Evolutionary conservation across 2,329 filamentous ascomycete species (phyloP), one percentile per base, ranked within the genome.

Genomic region (Penicillium decumbens): DNA sequence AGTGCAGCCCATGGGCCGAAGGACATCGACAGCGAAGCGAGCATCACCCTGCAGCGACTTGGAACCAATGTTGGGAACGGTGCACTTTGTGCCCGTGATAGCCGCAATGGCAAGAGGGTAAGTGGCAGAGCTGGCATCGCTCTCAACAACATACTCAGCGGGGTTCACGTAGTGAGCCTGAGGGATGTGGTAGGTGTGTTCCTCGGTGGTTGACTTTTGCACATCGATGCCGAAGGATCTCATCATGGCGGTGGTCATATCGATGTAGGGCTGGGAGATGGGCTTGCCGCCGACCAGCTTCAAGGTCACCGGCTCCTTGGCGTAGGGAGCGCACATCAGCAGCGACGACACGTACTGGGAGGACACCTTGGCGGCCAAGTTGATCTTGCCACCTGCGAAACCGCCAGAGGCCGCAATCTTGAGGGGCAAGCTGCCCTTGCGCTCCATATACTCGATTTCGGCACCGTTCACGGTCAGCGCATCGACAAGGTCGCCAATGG

Each of bases 191-290:
- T 98, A 98, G 4, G 92, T 95, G 66, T 97, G 87, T 40, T 85
- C 81, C 62, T 96, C 90, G 3, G 81, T 85, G 28, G 80, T 71
- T 7, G 91, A 95, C 60, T 81, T 83, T 54, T 83, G 78, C 10
- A 96, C 93, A 33, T 83, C 70, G 35, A 98, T 82, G 43, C 93
- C 93, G 64, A 98, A 98, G 2, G 87, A 80, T 47, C 81, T 80
- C 93, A 98, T 98, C 92, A 98, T 98, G 13, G 90, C 81, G 45
- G 95, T 90, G 1, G 93, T 98, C 92, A 98, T 97, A 67, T 98
- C 90, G 63, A 98, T 97, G 69, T 98, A 98, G 1, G 85, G 84
- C 67, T 97, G 91, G 1, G 92, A 97, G 57, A 98, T 95, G 38
- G 93, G 92, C 70, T 95, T 97, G 47, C 91, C 93, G n/a, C 93